Conservation (phyloP, 108 stramenopile genomes). For the Seminavis robusta region DNA sequence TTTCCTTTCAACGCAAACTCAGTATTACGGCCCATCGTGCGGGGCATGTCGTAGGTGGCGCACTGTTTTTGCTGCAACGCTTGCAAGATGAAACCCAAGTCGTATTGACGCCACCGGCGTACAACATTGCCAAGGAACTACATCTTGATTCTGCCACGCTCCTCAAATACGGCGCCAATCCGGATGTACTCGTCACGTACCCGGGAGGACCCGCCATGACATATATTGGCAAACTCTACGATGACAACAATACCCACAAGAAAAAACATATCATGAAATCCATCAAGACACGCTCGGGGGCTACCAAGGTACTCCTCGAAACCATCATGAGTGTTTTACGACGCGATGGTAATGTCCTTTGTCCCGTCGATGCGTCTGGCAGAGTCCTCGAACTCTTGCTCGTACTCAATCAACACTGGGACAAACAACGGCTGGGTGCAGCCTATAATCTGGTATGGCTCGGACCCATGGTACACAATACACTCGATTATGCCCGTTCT, state of each 20-base stretch:
- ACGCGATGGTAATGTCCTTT: conserved; percentile 89
- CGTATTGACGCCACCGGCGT: conserved; percentile 58
- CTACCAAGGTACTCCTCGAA: conserved; percentile 59
- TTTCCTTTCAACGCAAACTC: conserved; percentile 28
- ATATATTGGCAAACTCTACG: not conserved
- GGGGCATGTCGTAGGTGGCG: conserved; percentile 89
- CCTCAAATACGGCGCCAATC: conserved; percentile 66
- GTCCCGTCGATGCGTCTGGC: conserved; percentile 88
- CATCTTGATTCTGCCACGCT: conserved; percentile 79
- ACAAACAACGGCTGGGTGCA: conserved; percentile 53
- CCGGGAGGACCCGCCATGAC: conserved; percentile 67
- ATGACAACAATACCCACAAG: not conserved
- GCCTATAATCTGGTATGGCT: conserved; percentile 88
- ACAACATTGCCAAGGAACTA: conserved; percentile 79
- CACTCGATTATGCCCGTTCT: conserved; percentile 80
- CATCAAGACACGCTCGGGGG: too few relatives aligned
- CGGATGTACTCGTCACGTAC: conserved; percentile 72
- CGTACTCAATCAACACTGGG: conserved; percentile 83
- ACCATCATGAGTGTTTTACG: conserved; percentile 71
- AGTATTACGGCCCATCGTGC: conserved; percentile 75
- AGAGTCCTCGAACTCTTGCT: conserved; percentile 86
- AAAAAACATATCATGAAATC: too few relatives aligned
- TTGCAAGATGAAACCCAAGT: conserved; percentile 77
- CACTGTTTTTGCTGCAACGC: conserved; percentile 63
- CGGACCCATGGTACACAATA: conserved; percentile 83